Evolutionary conservation across 2,329 filamentous ascomycete genomes (phyloP).

Genomic region (Aureobasidium sp.): DNA sequence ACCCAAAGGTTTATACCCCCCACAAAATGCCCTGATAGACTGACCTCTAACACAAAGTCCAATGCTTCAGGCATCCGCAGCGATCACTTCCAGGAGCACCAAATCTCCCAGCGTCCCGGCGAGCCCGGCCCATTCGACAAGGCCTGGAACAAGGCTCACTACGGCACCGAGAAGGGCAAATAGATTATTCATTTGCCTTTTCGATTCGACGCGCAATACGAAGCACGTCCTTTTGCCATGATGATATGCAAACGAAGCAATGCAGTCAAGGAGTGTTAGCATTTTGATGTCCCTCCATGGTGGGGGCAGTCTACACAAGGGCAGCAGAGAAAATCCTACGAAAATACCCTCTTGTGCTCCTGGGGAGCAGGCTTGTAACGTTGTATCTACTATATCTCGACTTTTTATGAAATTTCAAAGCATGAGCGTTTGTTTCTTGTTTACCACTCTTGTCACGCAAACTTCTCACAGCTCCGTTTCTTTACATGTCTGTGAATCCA

Average conservation of each 20-base stretch:
- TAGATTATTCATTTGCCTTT: conserved; percentile 16
- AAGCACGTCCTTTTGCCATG: neutral
- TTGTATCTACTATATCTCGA: neutral
- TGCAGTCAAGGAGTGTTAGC: neutral
- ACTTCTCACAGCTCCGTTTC: too few species aligned
- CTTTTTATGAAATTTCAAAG: neutral
- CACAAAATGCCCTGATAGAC: neutral
- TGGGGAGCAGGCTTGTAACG: neutral
- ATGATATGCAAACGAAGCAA: neutral
- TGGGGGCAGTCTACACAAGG: neutral
- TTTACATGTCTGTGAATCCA: too few species aligned
- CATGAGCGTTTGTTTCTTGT: neutral
- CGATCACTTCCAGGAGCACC: conserved; percentile 27
- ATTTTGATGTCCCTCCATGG: neutral
- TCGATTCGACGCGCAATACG: neutral
- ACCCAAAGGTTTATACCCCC: conserved; percentile 18
- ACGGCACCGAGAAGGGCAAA: conserved; percentile 31
- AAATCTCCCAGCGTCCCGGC: conserved; percentile 24
- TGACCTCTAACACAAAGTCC: neutral
- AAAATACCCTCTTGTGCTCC: neutral
- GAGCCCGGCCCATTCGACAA: conserved; percentile 22
- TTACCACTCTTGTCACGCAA: neutral
- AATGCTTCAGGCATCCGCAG: conserved; percentile 23
- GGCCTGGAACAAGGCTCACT: conserved; percentile 27
- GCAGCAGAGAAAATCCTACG: neutral